Conservation (phyloP, 495 filamentous ascomycete genomes). For the Penicillium canescens region DNA sequence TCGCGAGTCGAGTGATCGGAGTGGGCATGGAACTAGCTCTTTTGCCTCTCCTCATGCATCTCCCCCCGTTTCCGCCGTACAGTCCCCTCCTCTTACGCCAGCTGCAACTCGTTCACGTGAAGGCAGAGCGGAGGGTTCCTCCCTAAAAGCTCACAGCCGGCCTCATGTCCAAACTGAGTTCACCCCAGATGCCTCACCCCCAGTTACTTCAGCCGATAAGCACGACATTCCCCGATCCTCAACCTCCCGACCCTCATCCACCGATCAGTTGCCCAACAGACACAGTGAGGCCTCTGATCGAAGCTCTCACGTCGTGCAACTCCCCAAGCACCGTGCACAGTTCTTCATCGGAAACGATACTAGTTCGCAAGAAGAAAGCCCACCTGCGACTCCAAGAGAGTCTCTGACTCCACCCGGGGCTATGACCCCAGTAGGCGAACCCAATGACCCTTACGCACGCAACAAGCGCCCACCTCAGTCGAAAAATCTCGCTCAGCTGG, state of each 20-base stretch:
- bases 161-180: conserved; percentile 66
- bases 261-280: conserved; percentile 36
- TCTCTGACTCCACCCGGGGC: conserved; percentile 63
- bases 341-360: conserved; percentile 74
- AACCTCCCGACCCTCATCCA: conserved; percentile 49
- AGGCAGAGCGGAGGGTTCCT: conserved; percentile 29
- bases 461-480: conserved; percentile 74
- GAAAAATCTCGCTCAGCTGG: conserved; percentile 67
- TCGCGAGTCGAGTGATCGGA: conserved; percentile 47
- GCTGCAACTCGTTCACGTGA: conserved; percentile 67
- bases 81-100: conserved; percentile 89
- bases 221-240: conserved; percentile 33
- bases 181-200: conserved; percentile 45
- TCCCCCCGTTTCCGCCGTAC: conserved; percentile 61
- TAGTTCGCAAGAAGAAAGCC: conserved; percentile 50
- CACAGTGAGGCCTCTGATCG: conserved; percentile 42
- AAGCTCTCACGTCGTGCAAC: conserved; percentile 31
- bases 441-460: conserved; percentile 86
- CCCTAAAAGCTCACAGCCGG: conserved; percentile 37
- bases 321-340: conserved; percentile 61
- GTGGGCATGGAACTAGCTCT: conserved; percentile 39
- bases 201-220: conserved; percentile 32
- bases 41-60: conserved; percentile 46
- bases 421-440: conserved; percentile 77
- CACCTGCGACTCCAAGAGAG: conserved; percentile 54